Base-by-base conservation (phyloP, 164 flowering plant genomes). In the Nymphaea thermarum region DNA sequence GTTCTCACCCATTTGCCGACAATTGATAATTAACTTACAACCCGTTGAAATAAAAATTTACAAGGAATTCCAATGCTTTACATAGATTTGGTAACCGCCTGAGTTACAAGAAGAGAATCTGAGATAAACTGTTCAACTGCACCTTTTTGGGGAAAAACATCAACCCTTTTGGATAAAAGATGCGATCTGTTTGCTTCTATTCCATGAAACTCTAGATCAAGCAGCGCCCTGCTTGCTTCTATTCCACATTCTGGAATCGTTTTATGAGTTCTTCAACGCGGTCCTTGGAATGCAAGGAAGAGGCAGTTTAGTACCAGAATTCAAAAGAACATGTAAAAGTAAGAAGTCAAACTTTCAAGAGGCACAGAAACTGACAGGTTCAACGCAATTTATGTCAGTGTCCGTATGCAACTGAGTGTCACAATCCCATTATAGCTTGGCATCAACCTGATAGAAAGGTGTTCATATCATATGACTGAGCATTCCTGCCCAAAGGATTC, bases 391-490 rank as follows among this genome's bases (percentile, higher is more conserved):
- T 84, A 91, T 3, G 88, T 81, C 80, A 94, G 73, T 15, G 96
- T 82, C 61, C 87, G 90, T 67, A 94, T 91, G 78, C 99, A 91
- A 77, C 94, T 88, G 68, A 84, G 74, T 68, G 96, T 87, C 81
- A 94, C 77, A 65, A 90, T 81, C 66, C 98, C 99, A 75, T 90
- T 94, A 79, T 91, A 83, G 80, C 97, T 90, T 47, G 98, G 99
- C 93, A 94, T 91, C 79, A 94, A 71, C 82, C 98, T 93, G 77
- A 63, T 43, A 73, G 67, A 71, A 63, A 65, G 36, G 36, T 25
- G 36, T 25, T 25, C 1, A 25, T 25, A 25, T 25, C 36, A 25
- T 25, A 25, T 25, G 36, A 25, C 36, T 25, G 36, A 25, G 36
- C 36, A 25, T 25, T 25, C 1, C 36, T 0, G 0, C 36, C 36